Evolutionary conservation across 2,329 filamentous ascomycete species (phyloP), one percentile per base, ranked within the genome.

Genomic region (Trichoderma sp.): DNA sequence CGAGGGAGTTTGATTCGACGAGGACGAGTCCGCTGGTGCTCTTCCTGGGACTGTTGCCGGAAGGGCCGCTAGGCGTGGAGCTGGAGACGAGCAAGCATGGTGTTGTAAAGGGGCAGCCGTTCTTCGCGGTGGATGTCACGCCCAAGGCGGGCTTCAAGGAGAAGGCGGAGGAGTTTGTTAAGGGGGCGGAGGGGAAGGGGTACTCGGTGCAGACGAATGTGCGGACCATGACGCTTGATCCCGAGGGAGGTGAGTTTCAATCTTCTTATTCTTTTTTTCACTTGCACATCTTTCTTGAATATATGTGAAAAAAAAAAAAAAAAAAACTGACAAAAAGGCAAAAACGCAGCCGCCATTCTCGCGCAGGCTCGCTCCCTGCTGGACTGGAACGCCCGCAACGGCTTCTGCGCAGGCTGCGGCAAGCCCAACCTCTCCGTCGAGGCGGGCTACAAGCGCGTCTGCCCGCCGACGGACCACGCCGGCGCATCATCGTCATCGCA

Each of bases 341-440:
- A 28, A 3, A 30, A 30, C 3, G 21, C 68, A 95, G 95, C 93
- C 66, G 92, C 93, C 57, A 90, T 97, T 52, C 97, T 93, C 71
- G 94, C 92, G 15, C 92, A 97, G 77, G 91, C 93, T 7, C 88
- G 94, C 63, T 90, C 93, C 52, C 83, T 97, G 28, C 82, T 96
- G 43, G 95, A 98, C 80, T 99, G 95, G 95, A 98, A 99, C 79
- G 83, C 83, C 28, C 90, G 94, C 59, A 97, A 96, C 78, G 90
- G 90, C 34, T 99, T 92, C 82, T 99, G 95, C 77, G 93, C 88
- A 39, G 89, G 90, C 64, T 99, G 95, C 77, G 94, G 95, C 41
- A 85, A 91, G 72, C 87, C 85, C 26, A 98, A 93, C 0, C 80
- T 97, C 67, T 90, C 89, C 19, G 82, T 91, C 28, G 89, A 93